Base-by-base conservation (phyloP, 2,329 filamentous ascomycete species). In the Aspergillus texensis region DNA sequence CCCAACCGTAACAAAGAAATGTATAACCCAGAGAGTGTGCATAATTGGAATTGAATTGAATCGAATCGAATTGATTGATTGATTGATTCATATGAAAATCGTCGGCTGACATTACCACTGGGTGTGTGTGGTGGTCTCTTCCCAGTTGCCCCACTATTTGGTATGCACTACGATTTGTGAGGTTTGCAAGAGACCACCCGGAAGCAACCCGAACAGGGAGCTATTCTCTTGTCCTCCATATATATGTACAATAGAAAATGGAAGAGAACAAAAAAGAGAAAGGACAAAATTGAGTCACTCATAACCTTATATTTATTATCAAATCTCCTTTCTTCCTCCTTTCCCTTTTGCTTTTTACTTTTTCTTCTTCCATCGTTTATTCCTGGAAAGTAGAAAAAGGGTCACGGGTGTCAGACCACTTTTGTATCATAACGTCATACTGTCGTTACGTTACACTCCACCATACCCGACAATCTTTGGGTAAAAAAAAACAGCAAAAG, bases 391-490 rank as follows among this genome's bases (percentile, higher is more conserved):
- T 3, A 10, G 6, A 11, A 24, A 46, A 46, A 46, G 43, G 21
- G 10, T 46, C 59, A 59, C 60, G 50, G 65, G 53, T 46, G 57
- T 59, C 59, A 57, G 58, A 48, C 52, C 52, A 53, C 64, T 58
- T 57, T 53, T 32, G 30, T 59, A 52, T 64, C 58, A 62, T 65
- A 64, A 68, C 65, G 67, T 68, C 67, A 68, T 68, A 39, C 62
- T 67, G 57, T 41, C 62, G 64, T 66, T 41, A 62, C 50, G 64
- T 66, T 66, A 61, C 66, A 65, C 60, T 57, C 34, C 30, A 60
- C 32, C 8, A 28, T 36, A 34, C 32, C 58, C n/a, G 30, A 50
- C 11, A 39, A 21, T 24, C 32, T 19, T 30, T 28, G 24, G 34
- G 28, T 16, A 28, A 24, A 30, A 28, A 24, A 24, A 21, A 30